Evolutionary conservation across 2,329 filamentous ascomycete species (phyloP), one percentile per base, ranked within the genome.

Genomic region (Aspergillus texensis): DNA sequence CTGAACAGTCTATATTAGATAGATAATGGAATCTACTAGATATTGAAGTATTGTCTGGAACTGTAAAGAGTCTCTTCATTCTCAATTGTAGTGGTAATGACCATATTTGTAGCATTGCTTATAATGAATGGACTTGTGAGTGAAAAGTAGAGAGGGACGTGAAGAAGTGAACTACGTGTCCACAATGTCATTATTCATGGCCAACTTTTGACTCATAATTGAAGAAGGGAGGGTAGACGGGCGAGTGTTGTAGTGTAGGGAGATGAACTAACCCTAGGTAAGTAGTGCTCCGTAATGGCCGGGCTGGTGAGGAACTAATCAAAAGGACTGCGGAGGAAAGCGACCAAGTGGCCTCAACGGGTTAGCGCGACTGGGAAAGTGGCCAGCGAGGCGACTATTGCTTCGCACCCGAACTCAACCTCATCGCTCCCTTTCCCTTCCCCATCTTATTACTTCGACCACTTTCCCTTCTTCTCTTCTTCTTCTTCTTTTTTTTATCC

Each of bases 311-410:
- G 30, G 3, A 26, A 30, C 24, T n/a, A 57, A 46, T 57, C 39
- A 46, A 57, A 45, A 32, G 11, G 41, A 46, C 28, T 58, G 57
- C 14, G 61, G 67, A 67, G 68, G 67, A 67, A 71, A 74, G 72
- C 70, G 74, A 75, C 73, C 74, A 76, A 75, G 73, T 76, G 75
- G 71, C 76, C 75, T 76, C 72, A 76, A 76, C 62, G 30, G 70
- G 70, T 66, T 77, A 77, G 74, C 74, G 74, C 67, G 72, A 68
- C 65, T 74, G 72, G 71, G 73, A 75, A 76, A 76, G 74, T 77
- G 74, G 74, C 74, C 75, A 77, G 71, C 74, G 73, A 71, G 68
- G 70, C 70, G 67, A 69, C 65, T 70, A 59, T 61, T 48, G 41
- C 28, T 48, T 52, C 48, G 48, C 48, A 32, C 48, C 63, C 41